phyloP scores from a whole-genome alignment of 331 rosid genomes.

The Cucumis variabilis region DNA sequence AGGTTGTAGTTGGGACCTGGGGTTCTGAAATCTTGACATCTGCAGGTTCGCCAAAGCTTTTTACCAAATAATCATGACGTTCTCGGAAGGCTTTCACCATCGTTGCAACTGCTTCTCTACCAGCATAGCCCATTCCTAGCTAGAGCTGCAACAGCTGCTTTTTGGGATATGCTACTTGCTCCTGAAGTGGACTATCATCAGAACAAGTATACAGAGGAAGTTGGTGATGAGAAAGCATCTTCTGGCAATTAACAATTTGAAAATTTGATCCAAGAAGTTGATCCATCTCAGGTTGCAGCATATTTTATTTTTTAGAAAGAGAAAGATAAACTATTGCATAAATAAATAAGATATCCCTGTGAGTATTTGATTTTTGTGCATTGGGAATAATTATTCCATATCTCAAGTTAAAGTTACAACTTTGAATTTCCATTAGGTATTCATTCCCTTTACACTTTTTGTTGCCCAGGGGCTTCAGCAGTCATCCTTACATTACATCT shows the following conservation, averaged over 20 bases:
- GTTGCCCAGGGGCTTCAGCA: conserved; percentile 9
- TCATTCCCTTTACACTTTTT: conserved; percentile 7
- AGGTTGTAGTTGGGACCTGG: conserved; percentile 48
- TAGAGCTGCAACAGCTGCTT: conserved; percentile 90
- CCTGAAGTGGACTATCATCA: conserved; percentile 79
- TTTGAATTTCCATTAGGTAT: background rate
- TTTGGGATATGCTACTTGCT: conserved; percentile 87
- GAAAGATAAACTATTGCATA: background rate
- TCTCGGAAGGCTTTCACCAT: conserved; percentile 94
- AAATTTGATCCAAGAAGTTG: background rate
- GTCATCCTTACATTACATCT: background rate
- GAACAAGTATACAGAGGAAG: conserved; percentile 30
- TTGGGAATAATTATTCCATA: background rate
- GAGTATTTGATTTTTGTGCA: background rate
- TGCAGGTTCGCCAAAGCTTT: conserved; percentile 69
- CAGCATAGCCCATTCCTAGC: conserved; percentile 92
- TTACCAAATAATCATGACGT: conserved; percentile 85
- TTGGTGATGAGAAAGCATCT: background rate
- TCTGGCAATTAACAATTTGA: background rate
- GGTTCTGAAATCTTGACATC: conserved; percentile 88
- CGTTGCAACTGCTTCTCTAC: conserved; percentile 74
- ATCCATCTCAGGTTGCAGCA: background rate
- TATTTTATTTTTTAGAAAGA: background rate
- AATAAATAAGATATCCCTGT: background rate
- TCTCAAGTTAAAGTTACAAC: background rate